These are phyloP conservation scores for Ganoderma meredithae DNA, from an alignment of 1,284 basidiomycete genomes.

Conservation along the genomic window DNA sequence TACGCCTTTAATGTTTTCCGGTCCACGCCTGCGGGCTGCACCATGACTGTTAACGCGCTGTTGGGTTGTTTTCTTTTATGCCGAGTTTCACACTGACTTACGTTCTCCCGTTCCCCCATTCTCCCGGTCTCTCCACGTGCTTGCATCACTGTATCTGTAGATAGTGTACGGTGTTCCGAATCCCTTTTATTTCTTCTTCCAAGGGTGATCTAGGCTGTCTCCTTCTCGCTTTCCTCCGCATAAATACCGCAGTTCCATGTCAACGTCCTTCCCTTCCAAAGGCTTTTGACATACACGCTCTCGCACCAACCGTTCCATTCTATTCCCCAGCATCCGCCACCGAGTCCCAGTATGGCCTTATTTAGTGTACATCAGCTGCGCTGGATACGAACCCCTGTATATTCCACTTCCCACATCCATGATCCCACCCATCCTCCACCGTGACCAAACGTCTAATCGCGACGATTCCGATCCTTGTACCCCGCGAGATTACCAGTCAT, in stretches of 20 bases:
- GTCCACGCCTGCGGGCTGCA: not conserved
- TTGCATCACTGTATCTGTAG: slow-evolving; percentile 21
- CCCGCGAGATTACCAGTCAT: slow-evolving; percentile 67
- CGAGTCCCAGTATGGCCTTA: not conserved
- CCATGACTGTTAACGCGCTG: not conserved
- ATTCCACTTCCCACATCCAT: too few species aligned
- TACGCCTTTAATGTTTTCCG: not conserved
- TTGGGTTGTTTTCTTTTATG: not conserved
- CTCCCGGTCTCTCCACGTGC: not conserved
- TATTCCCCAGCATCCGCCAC: not conserved
- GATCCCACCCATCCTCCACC: not conserved
- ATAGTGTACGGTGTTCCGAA: slow-evolving; percentile 17
- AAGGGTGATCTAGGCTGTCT: not conserved
- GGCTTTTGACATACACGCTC: not conserved
- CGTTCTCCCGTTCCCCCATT: not conserved
- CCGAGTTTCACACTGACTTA: not conserved
- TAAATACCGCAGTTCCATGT: not conserved
- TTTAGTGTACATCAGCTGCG: not conserved
- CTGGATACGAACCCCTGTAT: not conserved
- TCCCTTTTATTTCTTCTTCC: not conserved
- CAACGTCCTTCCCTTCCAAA: not conserved
- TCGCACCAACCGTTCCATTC: not conserved
- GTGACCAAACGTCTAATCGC: not conserved
- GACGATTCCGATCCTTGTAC: too few species aligned
- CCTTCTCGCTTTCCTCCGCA: not conserved